Percentiles rank a stretch among this genome's conserved stretches.
Conservation (phyloP, 1,139 yeast species). For the Kluyveromyces sp. region DNA sequence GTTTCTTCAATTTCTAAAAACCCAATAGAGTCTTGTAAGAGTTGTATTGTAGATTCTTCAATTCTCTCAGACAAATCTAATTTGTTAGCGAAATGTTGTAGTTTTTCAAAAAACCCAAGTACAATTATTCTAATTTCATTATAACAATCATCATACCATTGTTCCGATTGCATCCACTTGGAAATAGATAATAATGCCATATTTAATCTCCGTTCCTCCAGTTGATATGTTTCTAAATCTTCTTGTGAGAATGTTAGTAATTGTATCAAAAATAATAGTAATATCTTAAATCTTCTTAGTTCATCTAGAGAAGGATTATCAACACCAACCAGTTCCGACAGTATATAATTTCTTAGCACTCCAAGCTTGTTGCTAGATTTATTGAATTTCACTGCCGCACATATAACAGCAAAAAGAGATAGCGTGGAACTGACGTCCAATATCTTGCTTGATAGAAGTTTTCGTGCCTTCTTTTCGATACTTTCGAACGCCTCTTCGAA, state of each 20-base stretch:
- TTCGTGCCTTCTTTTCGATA: conserved; percentile 31
- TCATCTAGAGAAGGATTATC: not conserved
- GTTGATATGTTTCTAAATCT: conserved; percentile 21
- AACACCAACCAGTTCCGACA: conserved; percentile 58
- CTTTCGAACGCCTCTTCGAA: conserved; percentile 28
- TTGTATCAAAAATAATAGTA: not conserved
- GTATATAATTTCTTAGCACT: conserved; percentile 51
- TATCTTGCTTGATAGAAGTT: conserved; percentile 21
- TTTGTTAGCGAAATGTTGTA: conserved; percentile 19
- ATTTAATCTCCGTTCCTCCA: conserved; percentile 52
- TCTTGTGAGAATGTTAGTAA: conserved; percentile 18
- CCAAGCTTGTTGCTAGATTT: conserved; percentile 34
- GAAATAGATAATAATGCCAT: conserved; percentile 49
- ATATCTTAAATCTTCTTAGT: not conserved
- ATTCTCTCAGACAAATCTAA: conserved; percentile 6
- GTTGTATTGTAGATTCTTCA: conserved; percentile 18
- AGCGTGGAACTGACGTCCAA: conserved; percentile 26
- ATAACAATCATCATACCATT: conserved; percentile 52
- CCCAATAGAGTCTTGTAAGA: conserved; percentile 47
- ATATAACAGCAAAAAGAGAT: conserved; percentile 35
- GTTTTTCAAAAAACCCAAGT: conserved; percentile 38
- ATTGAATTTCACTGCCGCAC: conserved; percentile 34
- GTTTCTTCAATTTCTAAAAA: conserved; percentile 37
- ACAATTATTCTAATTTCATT: conserved; percentile 44
- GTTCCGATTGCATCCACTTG: conserved; percentile 54